Evolutionary conservation across 352 stramenopile genomes (phyloP).

Genomic region (Hyaloperonospora arabidopsidis): DNA sequence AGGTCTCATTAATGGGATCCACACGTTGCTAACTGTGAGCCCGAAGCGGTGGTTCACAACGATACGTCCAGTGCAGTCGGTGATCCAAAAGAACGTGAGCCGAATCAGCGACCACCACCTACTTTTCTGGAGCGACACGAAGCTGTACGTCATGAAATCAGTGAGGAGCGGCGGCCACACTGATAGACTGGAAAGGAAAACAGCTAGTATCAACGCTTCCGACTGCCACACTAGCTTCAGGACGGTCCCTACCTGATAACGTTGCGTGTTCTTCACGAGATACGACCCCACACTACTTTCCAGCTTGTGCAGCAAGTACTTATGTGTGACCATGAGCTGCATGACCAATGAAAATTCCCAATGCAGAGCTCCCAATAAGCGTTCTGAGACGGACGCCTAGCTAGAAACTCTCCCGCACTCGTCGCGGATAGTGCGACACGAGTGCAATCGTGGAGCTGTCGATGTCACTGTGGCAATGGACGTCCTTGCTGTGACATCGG

Average conservation of each 20-base stretch:
- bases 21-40: slow-evolving; percentile 58
- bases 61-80: slow-evolving; percentile 64
- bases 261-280: slow-evolving; percentile 28
- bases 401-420: slow-evolving; percentile 76
- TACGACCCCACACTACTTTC: slow-evolving; percentile 38
- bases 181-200: slow-evolving; percentile 63
- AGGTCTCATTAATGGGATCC: slow-evolving; percentile 48
- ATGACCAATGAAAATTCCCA: slow-evolving; percentile 60
- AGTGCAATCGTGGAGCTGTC: slow-evolving; percentile 77
- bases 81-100: slow-evolving; percentile 68
- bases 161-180: slow-evolving; percentile 80
- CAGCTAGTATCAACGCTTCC: slow-evolving; percentile 56
- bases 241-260: slow-evolving; percentile 31
- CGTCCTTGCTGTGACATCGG: slow-evolving; percentile 43
- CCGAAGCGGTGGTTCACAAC: slow-evolving; percentile 58
- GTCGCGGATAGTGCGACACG: slow-evolving; percentile 69
- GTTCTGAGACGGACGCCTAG: slow-evolving; percentile 74
- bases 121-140: slow-evolving; percentile 52
- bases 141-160: slow-evolving; percentile 77
- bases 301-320: slow-evolving; percentile 32
- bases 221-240: slow-evolving; percentile 57
- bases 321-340: slow-evolving; percentile 44
- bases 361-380: slow-evolving; percentile 77
- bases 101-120: slow-evolving; percentile 80
- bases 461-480: slow-evolving; percentile 70